These are phyloP conservation scores for Leptodontidium sp. DNA, from an alignment of 2,329 filamentous ascomycete genomes.

Conservation along the genomic window DNA sequence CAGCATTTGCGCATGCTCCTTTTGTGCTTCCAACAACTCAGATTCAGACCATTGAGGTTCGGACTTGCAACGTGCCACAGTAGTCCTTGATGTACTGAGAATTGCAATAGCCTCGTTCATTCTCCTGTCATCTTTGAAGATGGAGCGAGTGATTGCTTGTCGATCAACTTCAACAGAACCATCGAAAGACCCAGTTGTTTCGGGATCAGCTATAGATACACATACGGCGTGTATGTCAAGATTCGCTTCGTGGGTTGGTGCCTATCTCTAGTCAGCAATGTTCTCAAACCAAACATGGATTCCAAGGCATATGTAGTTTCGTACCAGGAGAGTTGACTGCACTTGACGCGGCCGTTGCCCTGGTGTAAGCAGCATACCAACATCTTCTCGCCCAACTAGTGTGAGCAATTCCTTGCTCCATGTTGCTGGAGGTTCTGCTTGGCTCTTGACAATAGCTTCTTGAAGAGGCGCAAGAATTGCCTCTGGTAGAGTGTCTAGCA, in stretches of 20 bases:
- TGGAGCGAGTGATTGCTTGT: constrained; percentile 80
- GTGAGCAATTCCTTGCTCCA: constrained; percentile 78
- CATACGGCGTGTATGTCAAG: constrained; percentile 85
- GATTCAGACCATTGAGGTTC: constrained; percentile 84
- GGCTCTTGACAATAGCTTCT: constrained; percentile 85
- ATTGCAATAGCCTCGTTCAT: constrained; percentile 86
- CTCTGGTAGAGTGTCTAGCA: constrained; percentile 87
- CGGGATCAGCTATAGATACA: constrained; percentile 64
- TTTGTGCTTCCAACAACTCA: constrained; percentile 89
- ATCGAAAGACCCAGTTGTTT: constrained; percentile 69
- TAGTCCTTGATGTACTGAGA: constrained; percentile 83
- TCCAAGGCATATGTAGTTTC: not conserved
- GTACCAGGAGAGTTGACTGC: constrained; percentile 42
- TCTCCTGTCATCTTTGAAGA: constrained; percentile 91
- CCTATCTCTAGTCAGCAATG: constrained; percentile 48
- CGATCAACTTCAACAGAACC: constrained; percentile 86
- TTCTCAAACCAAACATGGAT: not conserved
- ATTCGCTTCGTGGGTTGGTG: constrained; percentile 69
- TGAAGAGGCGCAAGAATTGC: constrained; percentile 81
- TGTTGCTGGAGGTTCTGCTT: constrained; percentile 78
- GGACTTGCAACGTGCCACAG: constrained; percentile 78
- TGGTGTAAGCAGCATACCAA: constrained; percentile 70
- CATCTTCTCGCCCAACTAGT: constrained; percentile 82
- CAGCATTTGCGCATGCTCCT: constrained; percentile 85
- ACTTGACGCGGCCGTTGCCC: constrained; percentile 48